Conservation (phyloP, 2,329 filamentous ascomycete genomes). For the Ascochyta viciae-villosae region DNA sequence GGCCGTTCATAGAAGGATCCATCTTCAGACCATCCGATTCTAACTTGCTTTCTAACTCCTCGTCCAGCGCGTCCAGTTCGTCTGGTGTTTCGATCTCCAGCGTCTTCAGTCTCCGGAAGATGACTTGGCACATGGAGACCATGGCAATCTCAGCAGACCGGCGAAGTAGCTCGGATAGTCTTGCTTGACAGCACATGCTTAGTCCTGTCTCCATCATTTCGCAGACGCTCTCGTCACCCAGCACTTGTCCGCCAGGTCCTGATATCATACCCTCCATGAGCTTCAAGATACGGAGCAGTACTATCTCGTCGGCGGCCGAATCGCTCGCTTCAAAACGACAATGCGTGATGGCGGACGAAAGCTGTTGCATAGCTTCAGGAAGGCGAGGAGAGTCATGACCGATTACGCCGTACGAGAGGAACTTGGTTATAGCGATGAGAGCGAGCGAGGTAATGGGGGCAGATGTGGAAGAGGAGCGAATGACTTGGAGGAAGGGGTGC, state of each 20-base stretch:
- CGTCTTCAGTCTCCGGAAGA: conserved; percentile 91
- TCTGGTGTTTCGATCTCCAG: conserved; percentile 78
- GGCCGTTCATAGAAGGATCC: conserved; percentile 75
- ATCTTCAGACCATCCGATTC: conserved; percentile 79
- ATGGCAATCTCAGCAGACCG: conserved; percentile 95
- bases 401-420: conserved; percentile 94
- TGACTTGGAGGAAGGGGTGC: conserved; percentile 94
- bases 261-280: conserved; percentile 99
- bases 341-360: conserved; percentile 94
- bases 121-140: conserved; percentile 99
- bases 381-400: conserved; percentile 84
- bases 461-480: conserved; percentile 93
- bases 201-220: conserved; percentile 99
- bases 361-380: conserved; percentile 87
- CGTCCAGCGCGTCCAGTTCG: conserved; percentile 70
- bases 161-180: conserved; percentile 87
- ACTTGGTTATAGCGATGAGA: conserved; percentile 91
- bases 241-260: conserved; percentile 85
- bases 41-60: conserved; percentile 67
- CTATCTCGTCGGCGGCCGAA: conserved; percentile 92
- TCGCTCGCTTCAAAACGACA: conserved; percentile 98
- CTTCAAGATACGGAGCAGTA: conserved; percentile 90
- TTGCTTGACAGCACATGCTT: conserved; percentile 94
- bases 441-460: conserved; percentile 96
- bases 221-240: conserved; percentile 98